Evolutionary conservation across 2,329 filamentous ascomycete genomes (phyloP), one percentile per base, ranked within the genome.

Genomic region (Pestalotiopsis sp.): DNA sequence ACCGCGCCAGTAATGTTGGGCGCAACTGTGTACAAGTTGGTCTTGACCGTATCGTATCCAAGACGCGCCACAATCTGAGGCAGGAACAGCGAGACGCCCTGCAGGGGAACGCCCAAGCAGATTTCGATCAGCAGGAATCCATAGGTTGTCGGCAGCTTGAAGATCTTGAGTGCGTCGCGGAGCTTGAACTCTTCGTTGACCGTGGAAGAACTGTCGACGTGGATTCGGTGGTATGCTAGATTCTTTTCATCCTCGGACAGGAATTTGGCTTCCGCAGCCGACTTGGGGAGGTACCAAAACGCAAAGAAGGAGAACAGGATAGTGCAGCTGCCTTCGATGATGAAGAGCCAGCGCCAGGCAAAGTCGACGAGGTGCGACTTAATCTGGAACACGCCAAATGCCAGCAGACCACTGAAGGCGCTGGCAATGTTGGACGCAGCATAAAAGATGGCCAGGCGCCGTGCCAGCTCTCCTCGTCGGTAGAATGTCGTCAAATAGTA

Each of bases 11-110:
- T 89, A 61, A 94, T 86, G 74, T 95, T 95, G 1, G 93, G 93
- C 0, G 93, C 93, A 0, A 95, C 92, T 0, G 93, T 95, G 80
- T 93, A 94, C 0, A 95, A 84, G 74, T 96, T 95, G 0, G 92
- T 94, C 77, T 85, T 86, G 72, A 89, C 80, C 2, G 83, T 81
- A 56, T 80, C 79, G 71, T 83, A 85, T 3, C 83, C 82, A 1
- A 89, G 78, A 4, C 85, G 79, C 69, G 80, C 77, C 20, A 88
- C 83, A 72, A 89, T 89, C 73, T 88, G 86, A 0, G 87, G 86
- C 68, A 89, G 76, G 76, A 88, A 89, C 3, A 88, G 80, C 2
- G 79, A 75, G 17, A 89, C 87, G 4, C 82, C 84, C 76, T 89
- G 87, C 9, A 89, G 78, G 0, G 87, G 87, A 4, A 90, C 87